Evolutionary conservation across 2,329 filamentous ascomycete genomes (phyloP), one percentile per base, ranked within the genome.

Genomic region (Huntiella moniliformis): DNA sequence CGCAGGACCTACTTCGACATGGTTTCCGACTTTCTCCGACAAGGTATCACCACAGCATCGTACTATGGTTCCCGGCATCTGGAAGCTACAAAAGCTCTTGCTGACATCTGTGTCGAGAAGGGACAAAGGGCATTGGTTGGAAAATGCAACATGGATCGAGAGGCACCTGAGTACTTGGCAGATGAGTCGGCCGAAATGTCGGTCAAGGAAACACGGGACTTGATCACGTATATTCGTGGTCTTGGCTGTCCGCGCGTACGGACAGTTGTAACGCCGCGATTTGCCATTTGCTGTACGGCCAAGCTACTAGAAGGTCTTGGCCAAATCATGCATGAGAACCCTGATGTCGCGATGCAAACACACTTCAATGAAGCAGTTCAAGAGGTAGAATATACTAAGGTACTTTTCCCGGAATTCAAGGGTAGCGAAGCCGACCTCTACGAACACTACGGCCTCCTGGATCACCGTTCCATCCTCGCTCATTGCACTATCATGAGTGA

Each of bases 301-400:
- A 62, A 66, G 2, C 60, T 79, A 0, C 63, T 82, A 2, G 47
- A 53, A 0, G 72, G 73, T 0, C 60, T 82, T 1, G 77, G 77
- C 0, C 54, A 59, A 1, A 65, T 80, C 17, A 69, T 70, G 0
- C 52, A 53, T 3, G 52, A 61, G 7, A 63, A 78, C 47, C 60
- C 61, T 0, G 56, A 64, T 1, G 54, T 79, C 15, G 63, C 71
- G 0, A 70, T 82, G 31, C 76, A 81, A 57, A 79, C 75, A 3
- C 77, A 80, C 55, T 79, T 80, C 61, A 73, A 77, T 56, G 76
- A 80, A 54, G 73, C 75, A 0, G 61, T 66, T 53, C 68, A 75
- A 49, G 76, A 80, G 56, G 72, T 77, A 45, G 52, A 61, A 1
- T 66, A 67, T 15, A 79, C 75, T 0, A 58, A 57, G 5, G 56